These are phyloP conservation scores for Luzula sylvatica DNA, from an alignment of 176 grass and related monocot species.

Conservation along the genomic window DNA sequence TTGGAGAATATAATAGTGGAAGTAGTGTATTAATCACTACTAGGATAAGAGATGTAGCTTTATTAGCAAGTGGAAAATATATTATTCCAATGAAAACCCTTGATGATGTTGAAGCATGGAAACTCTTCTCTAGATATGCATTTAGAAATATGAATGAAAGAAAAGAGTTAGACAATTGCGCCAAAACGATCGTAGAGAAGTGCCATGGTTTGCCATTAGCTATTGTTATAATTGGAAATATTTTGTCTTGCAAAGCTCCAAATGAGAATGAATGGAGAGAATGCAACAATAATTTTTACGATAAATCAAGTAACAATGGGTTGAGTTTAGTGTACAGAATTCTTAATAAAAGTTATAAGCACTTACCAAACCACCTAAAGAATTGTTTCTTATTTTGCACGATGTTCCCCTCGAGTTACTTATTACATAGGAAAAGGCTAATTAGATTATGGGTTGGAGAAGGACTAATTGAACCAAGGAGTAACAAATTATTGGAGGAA, in stretches of 20 bases:
- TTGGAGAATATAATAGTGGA: neutral
- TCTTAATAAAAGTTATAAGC: neutral
- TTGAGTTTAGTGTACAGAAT: neutral
- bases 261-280: constrained; percentile 8
- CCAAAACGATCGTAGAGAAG: constrained; percentile 10
- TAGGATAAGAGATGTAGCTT: neutral
- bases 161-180: constrained; percentile 10
- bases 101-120: too few species aligned
- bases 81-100: neutral
- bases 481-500: constrained; percentile 3
- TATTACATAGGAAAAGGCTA: neutral
- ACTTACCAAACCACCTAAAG: neutral
- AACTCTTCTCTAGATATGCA: neutral
- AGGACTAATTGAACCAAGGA: neutral
- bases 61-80: neutral
- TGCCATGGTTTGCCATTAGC: constrained; percentile 26
- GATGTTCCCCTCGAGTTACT: neutral
- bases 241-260: constrained; percentile 7
- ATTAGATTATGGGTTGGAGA: constrained; percentile 14
- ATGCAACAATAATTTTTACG: constrained; percentile 12
- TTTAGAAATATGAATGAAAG: neutral
- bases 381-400: constrained; percentile 18
- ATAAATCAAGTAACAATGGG: constrained; percentile 8
- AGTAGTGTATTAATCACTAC: neutral
- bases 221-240: constrained; percentile 16